phyloP scores from a whole-genome alignment of 441 rosid genomes.

The Viola pubescens region DNA sequence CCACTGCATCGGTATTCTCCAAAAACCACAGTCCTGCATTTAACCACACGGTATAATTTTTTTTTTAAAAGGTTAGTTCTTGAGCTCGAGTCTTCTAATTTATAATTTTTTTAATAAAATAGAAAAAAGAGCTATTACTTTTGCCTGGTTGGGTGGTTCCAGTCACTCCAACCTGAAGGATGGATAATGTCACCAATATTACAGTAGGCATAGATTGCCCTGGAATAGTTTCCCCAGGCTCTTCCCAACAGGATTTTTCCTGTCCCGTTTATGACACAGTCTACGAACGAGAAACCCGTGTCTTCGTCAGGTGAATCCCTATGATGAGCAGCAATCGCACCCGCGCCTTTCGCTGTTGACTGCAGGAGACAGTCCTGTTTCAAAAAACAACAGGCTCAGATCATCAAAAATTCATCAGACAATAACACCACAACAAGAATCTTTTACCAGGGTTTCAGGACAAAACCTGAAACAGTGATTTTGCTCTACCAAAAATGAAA shows the following conservation, averaged over 20 bases:
- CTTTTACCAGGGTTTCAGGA: no score
- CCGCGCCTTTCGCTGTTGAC: slow-evolving; percentile 49
- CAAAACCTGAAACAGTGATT: slow-evolving; percentile 63
- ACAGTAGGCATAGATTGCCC: slow-evolving; percentile 66
- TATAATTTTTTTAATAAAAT: neutral
- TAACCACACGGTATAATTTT: no score
- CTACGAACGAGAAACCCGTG: slow-evolving; percentile 77
- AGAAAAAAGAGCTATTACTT: slow-evolving; percentile 26
- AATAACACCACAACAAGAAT: neutral
- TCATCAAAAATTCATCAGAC: neutral
- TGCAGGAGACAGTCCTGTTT: slow-evolving; percentile 59
- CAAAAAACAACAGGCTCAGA: neutral
- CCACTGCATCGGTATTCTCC: slow-evolving; percentile 76
- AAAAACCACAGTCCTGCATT: slow-evolving; percentile 58
- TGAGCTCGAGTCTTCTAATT: neutral
- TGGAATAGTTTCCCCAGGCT: slow-evolving; percentile 90
- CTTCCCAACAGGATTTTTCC: slow-evolving; percentile 71
- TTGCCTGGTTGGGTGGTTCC: slow-evolving; percentile 53
- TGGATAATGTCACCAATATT: slow-evolving; percentile 45
- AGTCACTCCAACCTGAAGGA: slow-evolving; percentile 90
- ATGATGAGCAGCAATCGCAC: slow-evolving; percentile 87
- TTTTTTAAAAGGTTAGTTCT: neutral
- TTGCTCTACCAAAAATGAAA: slow-evolving; percentile 77
- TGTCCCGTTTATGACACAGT: slow-evolving; percentile 62
- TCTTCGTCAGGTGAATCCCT: slow-evolving; percentile 54